A percentile compares a stretch with the other conserved stretches of the same genome.
Evolutionary conservation across 208 protist species (phyloP).

Genomic region (Baffinella frigidus): DNA sequence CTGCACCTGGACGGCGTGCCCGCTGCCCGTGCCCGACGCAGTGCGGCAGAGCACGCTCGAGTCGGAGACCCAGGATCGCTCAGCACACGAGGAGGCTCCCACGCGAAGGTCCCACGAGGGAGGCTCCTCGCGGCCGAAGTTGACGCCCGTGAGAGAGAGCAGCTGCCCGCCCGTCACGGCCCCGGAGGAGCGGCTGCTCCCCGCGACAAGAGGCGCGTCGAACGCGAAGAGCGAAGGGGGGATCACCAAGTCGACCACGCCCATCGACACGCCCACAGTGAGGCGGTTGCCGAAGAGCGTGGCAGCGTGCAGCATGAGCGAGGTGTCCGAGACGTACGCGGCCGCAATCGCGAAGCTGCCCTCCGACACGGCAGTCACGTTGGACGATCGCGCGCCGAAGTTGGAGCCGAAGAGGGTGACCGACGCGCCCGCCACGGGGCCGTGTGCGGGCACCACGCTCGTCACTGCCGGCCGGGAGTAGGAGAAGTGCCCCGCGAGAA

Average conservation of each 20-base stretch:
- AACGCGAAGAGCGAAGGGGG: neutral
- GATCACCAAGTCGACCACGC: neutral
- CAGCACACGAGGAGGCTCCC: neutral
- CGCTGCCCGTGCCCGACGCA: neutral
- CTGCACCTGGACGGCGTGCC: neutral
- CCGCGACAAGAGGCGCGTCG: neutral
- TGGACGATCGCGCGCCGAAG: neutral
- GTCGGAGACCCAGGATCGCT: neutral
- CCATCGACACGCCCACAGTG: neutral
- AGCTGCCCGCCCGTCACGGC: neutral
- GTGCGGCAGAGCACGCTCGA: neutral
- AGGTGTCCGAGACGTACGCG: neutral
- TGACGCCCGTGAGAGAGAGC: neutral
- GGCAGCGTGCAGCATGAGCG: neutral
- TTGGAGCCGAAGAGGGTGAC: neutral
- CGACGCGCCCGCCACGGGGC: neutral
- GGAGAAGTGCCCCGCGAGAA: no score
- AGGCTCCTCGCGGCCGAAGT: constrained; percentile 38
- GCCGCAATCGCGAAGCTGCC: neutral
- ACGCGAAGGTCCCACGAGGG: no score
- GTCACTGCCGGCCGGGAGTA: neutral
- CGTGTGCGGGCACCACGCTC: neutral
- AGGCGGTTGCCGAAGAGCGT: neutral
- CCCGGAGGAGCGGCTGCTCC: neutral
- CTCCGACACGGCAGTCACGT: neutral